Evolutionary conservation across 345 rosid species (phyloP), one percentile per base, ranked within the genome.

Genomic region (Brassica incana): DNA sequence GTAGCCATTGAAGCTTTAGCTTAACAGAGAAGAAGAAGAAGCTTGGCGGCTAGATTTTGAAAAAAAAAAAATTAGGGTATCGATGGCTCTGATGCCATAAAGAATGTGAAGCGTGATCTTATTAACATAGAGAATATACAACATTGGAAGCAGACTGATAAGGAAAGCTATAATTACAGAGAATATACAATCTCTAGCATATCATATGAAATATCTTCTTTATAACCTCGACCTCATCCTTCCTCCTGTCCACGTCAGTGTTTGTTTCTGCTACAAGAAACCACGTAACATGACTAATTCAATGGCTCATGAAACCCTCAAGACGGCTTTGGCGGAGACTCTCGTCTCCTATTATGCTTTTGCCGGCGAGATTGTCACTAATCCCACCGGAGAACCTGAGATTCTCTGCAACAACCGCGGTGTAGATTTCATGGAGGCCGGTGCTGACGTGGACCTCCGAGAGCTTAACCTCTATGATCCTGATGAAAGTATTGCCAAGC

Each of bases 331-430:
- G 85, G 92, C 92, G 6, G 79, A 92, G 75, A 86, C 88, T 36
- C 88, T 94, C 16, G 88, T 87, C 7, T 74, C 90, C 6, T 94
- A 88, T 87, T 94, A 92, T 16, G 89, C 94, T 23, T 88, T 90
- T 5, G 88, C 91, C 1, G 94, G 94, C 1, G 91, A 91, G 87
- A 82, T 92, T 8, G 89, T 92, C 32, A 11, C 70, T 0, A 92
- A 85, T 86, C 40, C 88, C 0, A 62, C 78, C 4, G 91, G 88
- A 8, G 98, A 94, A 83, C 94, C 97, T 2, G 98, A 92, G 89
- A 78, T 92, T 38, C 85, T 90, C 3, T 94, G 94, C 80, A 90
- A 88, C 89, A 94, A 94, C 80, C 86, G 91, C 0, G 98, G 98
- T 2, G 96, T 90, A 6, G 94, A 90, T 58, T 94, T 92, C 67